Evolutionary conservation across 768 basidiomycete species (phyloP), one percentile per base, ranked within the genome.

Genomic region (Symmetrospora coprosmae): DNA sequence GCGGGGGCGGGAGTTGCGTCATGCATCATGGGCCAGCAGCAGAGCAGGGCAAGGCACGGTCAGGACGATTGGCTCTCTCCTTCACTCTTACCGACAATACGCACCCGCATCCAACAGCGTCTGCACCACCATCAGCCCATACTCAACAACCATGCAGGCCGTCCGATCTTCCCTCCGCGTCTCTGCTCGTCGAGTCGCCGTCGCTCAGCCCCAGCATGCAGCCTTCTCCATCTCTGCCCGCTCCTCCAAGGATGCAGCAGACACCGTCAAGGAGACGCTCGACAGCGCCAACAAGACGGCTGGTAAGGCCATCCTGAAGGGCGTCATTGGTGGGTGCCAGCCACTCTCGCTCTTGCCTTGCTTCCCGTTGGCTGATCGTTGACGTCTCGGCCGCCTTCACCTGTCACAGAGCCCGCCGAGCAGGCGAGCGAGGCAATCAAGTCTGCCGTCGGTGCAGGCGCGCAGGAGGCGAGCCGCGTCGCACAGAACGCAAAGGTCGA

Each of bases 71-170:
- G n/a, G n/a, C n/a, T n/a, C n/a, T n/a, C n/a, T n/a, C n/a, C n/a
- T n/a, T n/a, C n/a, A n/a, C n/a, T n/a, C n/a, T n/a, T n/a, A n/a
- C n/a, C n/a, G n/a, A n/a, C n/a, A n/a, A n/a, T n/a, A n/a, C n/a
- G n/a, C n/a, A n/a, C n/a, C n/a, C n/a, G n/a, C n/a, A n/a, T n/a
- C n/a, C n/a, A n/a, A n/a, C n/a, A n/a, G n/a, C n/a, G n/a, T n/a
- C n/a, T n/a, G n/a, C n/a, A n/a, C n/a, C n/a, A n/a, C n/a, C n/a
- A n/a, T n/a, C n/a, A n/a, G n/a, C n/a, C n/a, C n/a, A n/a, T n/a
- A n/a, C n/a, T n/a, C n/a, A n/a, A n/a, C n/a, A 14, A 50, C 25
- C 25, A 58, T 58, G 55, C 55, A 58, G 34, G 55, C 55, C 28
- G 28, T 58, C 55, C 28, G 55, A 41, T 41, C 38, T 25, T 58